Evolutionary conservation across 2,329 filamentous ascomycete genomes (phyloP), one percentile per base, ranked within the genome.

Genomic region (Colletotrichum sp.): DNA sequence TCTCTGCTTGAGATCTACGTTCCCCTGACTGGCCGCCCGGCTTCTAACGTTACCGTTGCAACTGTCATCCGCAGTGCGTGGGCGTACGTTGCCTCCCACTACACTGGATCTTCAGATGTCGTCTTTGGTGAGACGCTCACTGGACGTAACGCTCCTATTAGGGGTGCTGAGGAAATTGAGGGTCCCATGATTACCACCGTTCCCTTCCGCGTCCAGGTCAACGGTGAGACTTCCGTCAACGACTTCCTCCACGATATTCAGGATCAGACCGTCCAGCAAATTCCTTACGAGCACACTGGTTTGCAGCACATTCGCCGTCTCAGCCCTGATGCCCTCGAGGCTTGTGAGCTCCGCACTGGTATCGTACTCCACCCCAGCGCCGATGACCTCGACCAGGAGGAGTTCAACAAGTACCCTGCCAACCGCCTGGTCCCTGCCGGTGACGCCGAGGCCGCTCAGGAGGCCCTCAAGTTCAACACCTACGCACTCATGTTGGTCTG

Each of bases 401-500:
- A 75, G 7, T 80, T 83, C 1, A 80, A 84, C 10, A 71, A 75
- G 57, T 78, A 77, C 63, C 89, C 88, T 0, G 90, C 89, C 0
- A 87, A 88, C 77, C 85, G 87, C 0, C 89, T 92, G 28, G 87
- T 92, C 7, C 90, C 90, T 0, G 88, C 89, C 1, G 88, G 89
- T 36, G 90, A 91, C 72, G 86, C 85, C 0, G 90, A 92, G 77
- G 89, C 90, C 2, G 91, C 90, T 0, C 88, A 90, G 62, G 91
- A 93, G 78, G 92, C 91, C 1, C 86, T 93, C 78, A 89, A 89
- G 79, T 90, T 90, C 80, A 90, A 89, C 81, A 89, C 88, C 0
- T 93, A 93, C 80, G 89, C 91, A 2, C 88, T 94, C 36, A 93
- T 94, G 86, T 84, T 94, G 24, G 92, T 93, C 57, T 94, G 92